A percentile compares a stretch with the other conserved stretches of the same genome.
These are phyloP conservation scores for Calonectria montana DNA, from an alignment of 2,329 filamentous ascomycete species.

Conservation along the genomic window DNA sequence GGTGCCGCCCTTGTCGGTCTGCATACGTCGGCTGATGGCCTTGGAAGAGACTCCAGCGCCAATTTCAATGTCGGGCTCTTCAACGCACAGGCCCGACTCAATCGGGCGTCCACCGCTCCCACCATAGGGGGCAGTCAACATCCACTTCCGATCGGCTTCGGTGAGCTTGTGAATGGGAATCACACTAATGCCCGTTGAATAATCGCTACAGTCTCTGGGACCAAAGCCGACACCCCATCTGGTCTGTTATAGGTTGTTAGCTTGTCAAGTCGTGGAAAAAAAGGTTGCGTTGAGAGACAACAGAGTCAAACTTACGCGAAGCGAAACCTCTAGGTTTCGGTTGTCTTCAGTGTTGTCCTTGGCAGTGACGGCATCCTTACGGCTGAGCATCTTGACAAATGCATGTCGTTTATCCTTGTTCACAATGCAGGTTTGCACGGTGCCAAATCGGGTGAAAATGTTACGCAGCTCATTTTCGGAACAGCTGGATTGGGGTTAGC, in stretches of 20 bases:
- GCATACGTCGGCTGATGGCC: constrained; percentile 77
- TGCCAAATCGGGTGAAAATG: constrained; percentile 84
- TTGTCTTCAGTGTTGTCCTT: constrained; percentile 89
- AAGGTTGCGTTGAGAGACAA: background rate
- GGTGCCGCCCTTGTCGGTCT: constrained; percentile 74
- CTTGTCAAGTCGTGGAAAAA: constrained; percentile 5
- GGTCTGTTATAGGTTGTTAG: constrained; percentile 66
- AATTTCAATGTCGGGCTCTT: constrained; percentile 99
- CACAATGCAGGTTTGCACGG: constrained; percentile 97
- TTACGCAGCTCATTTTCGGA: constrained; percentile 84
- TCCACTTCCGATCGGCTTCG: constrained; percentile 97
- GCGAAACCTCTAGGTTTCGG: constrained; percentile 77
- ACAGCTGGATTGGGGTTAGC: constrained; percentile 60
- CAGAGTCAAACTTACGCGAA: constrained; percentile 68
- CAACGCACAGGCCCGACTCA: constrained; percentile 86
- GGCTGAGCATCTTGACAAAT: constrained; percentile 98
- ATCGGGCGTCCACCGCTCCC: constrained; percentile 88
- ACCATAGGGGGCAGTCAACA: constrained; percentile 91
- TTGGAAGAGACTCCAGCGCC: constrained; percentile 97
- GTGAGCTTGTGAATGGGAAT: constrained; percentile 95
- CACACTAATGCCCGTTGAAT: constrained; percentile 88
- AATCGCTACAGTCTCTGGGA: constrained; percentile 96
- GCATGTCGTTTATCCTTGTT: constrained; percentile 98
- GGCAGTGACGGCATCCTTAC: constrained; percentile 83
- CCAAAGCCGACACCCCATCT: constrained; percentile 98